Conservation (phyloP, 768 basidiomycete genomes). For the Coprinopsis strossmayeri region DNA sequence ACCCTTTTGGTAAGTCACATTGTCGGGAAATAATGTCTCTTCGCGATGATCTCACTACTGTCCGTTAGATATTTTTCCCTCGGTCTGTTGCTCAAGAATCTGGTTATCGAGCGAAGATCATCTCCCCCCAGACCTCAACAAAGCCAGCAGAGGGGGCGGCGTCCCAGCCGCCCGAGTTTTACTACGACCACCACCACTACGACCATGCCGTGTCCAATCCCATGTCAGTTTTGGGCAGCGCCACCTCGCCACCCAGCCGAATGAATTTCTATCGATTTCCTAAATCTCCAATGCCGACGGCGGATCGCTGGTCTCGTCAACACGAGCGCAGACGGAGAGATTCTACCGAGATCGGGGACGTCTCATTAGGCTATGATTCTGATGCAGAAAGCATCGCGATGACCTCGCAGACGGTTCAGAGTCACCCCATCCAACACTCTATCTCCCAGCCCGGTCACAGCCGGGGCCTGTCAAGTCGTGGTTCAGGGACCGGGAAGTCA, state of each 20-base stretch:
- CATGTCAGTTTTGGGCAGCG: constrained; percentile 8
- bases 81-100: constrained; percentile 61
- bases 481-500: constrained; percentile 1
- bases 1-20: constrained; percentile 58
- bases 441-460: constrained; percentile 11
- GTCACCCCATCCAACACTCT: constrained; percentile 13
- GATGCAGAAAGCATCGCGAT: constrained; percentile 26
- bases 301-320: not conserved
- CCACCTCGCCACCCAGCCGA: constrained; percentile 12
- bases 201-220: constrained; percentile 11
- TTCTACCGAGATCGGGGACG: constrained; percentile 22
- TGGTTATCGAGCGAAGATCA: constrained; percentile 47
- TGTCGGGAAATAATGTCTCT: not conserved
- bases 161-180: constrained; percentile 22
- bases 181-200: constrained; percentile 12
- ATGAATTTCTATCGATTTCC: constrained; percentile 21
- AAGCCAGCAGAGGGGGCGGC: constrained; percentile 23
- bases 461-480: not conserved
- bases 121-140: constrained; percentile 18
- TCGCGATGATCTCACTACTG: too few species aligned
- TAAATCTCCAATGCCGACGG: constrained; percentile 4
- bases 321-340: constrained; percentile 5
- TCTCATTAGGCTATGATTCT: constrained; percentile 31
- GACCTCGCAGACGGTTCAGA: constrained; percentile 17
- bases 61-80: constrained; percentile 80